Conservation (phyloP, 768 basidiomycete species). For the Suillus hirtellus region DNA sequence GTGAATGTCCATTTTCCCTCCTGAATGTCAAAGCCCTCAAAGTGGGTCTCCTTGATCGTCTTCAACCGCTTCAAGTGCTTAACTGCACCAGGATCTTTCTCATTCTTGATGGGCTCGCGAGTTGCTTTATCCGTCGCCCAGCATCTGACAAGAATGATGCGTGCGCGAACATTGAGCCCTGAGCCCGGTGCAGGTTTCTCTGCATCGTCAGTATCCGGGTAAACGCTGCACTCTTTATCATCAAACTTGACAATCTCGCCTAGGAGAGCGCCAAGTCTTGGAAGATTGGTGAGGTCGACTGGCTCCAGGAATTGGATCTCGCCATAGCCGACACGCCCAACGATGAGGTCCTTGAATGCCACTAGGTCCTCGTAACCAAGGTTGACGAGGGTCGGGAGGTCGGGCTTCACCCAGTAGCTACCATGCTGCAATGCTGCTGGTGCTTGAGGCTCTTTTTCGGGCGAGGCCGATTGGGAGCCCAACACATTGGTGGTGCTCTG, state of each 20-base stretch:
- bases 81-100: conserved; percentile 62
- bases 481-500: conserved; percentile 33
- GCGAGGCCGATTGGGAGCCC: conserved; percentile 25
- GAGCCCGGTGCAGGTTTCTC: conserved; percentile 82
- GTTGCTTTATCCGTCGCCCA: conserved; percentile 93
- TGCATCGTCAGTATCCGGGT: conserved; percentile 84
- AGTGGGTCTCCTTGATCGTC: conserved; percentile 83
- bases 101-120: conserved; percentile 85
- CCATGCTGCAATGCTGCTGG: conserved; percentile 66
- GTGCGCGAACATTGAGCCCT: conserved; percentile 88
- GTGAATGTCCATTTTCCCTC: conserved; percentile 92
- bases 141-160: conserved; percentile 73
- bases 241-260: conserved; percentile 89
- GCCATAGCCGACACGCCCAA: conserved; percentile 91
- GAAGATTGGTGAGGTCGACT: conserved; percentile 83
- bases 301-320: conserved; percentile 79
- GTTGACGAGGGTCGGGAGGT: conserved; percentile 68
- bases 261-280: conserved; percentile 76
- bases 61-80: conserved; percentile 81
- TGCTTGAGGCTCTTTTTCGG: conserved; percentile 27
- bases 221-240: conserved; percentile 90
- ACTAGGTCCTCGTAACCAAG: conserved; percentile 73
- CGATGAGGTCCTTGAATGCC: conserved; percentile 72
- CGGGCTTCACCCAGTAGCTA: conserved; percentile 90
- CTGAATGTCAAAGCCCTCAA: conserved; percentile 74